Percentiles rank a stretch among this genome's conserved stretches.
Evolutionary conservation across 1,284 basidiomycete genomes (phyloP).

Genomic region (Papiliotrema fonsecae): DNA sequence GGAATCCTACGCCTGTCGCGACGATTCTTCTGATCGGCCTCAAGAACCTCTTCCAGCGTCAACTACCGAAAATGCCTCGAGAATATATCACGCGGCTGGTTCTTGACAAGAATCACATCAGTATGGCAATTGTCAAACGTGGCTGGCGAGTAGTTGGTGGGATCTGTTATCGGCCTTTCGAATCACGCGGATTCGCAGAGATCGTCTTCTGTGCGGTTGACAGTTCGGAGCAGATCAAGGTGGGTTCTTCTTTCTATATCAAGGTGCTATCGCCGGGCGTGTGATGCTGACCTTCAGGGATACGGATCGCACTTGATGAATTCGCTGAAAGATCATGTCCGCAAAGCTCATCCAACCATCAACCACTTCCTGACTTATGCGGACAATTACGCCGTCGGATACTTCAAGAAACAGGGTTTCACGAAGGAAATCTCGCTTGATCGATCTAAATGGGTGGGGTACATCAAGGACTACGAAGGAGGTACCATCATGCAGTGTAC

Average conservation of each 20-base stretch:
- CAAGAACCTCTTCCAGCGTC: constrained; percentile 95
- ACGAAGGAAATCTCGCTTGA: constrained; percentile 93
- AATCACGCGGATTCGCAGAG: constrained; percentile 90
- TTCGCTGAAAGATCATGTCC: constrained; percentile 92
- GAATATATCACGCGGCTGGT: constrained; percentile 98
- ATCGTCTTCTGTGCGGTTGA: constrained; percentile 99
- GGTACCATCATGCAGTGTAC: constrained; percentile 99
- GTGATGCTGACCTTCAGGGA: constrained; percentile 56
- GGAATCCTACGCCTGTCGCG: constrained; percentile 70
- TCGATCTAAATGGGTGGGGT: constrained; percentile 91
- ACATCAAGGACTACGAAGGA: constrained; percentile 99
- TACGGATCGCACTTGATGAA: constrained; percentile 99
- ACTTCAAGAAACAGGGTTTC: constrained; percentile 99
- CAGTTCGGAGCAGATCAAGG: constrained; percentile 95
- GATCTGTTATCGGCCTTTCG: constrained; percentile 95
- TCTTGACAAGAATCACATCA: constrained; percentile 85
- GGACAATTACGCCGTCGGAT: constrained; percentile 98
- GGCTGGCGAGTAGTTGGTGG: constrained; percentile 96
- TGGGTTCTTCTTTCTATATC: no score
- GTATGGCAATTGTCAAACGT: constrained; percentile 89
- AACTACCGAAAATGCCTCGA: constrained; percentile 97
- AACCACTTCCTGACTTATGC: constrained; percentile 97
- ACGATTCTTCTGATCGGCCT: constrained; percentile 85
- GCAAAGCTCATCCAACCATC: constrained; percentile 70
- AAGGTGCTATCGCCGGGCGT: neutral